Base-by-base conservation (phyloP, 805 yeast genomes). In the Candida sithepensis region DNA sequence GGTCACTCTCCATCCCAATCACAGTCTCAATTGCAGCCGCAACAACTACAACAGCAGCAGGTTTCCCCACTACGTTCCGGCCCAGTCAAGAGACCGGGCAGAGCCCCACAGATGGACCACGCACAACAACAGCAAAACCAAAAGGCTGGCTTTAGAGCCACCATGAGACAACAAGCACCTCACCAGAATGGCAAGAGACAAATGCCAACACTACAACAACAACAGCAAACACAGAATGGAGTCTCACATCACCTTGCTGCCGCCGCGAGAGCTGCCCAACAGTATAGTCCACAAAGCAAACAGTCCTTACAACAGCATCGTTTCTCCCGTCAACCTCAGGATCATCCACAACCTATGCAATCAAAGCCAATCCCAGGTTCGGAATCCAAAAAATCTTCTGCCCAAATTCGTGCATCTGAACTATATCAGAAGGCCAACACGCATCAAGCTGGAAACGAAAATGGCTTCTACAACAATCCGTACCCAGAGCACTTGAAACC, bases 401-500 rank as follows among this genome's bases (percentile, higher is more conserved):
- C 63, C 16, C 57, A 57, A 42, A 62, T 62, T 3, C 55, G 71
- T 26, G 85, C 84, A 9, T 82, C 81, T 1, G 79, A 78, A 38
- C 60, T 78, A 26, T 81, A 77, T 58, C 78, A 79, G 34, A 70
- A 69, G 56, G 82, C 84, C 47, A 66, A 68, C 45, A 39, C 64
- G 73, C 45, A 44, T 13, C 44, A 30, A 34, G 45, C 42, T n/a
- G 47, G 55, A 21, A 52, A 19, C 28, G 49, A 49, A 36, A 28
- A 49, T 44, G 49, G 54, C 47, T 47, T 48, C 53, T 48, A 47
- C 44, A 36, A 52, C 21, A 64, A 65, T 44, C 74, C 72, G 21
- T 71, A 72, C 40, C 68, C 70, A 30, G 68, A 69, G 33, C 70
- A 59, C 36, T 10, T 52, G n/a, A 47, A 46, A 3, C 47, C 50